Evolutionary conservation across 257 asterid species (phyloP).

Genomic region (Orobanche coerulescens): DNA sequence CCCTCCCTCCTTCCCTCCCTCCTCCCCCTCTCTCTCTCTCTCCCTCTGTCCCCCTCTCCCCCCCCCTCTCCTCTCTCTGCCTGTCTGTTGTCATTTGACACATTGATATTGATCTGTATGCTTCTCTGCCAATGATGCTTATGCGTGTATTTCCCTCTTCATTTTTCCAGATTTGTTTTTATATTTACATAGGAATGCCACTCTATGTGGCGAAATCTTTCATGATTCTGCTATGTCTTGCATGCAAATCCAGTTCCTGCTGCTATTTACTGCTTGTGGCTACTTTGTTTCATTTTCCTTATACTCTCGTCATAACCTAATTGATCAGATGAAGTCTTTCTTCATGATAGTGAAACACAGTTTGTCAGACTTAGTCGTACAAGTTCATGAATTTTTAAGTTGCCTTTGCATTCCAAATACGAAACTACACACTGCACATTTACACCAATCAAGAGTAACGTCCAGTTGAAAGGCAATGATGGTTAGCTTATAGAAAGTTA

Average conservation of each 20-base stretch:
- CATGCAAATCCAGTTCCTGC: not conserved
- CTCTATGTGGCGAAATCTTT: not conserved
- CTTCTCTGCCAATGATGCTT: not conserved
- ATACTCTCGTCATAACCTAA: not conserved
- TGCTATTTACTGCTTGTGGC: not conserved
- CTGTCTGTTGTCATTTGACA: not conserved
- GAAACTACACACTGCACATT: not conserved
- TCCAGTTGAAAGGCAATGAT: not conserved
- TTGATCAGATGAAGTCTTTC: not conserved
- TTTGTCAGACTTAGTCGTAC: not conserved
- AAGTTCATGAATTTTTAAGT: not conserved
- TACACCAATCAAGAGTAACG: not conserved
- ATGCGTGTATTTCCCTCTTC: not conserved
- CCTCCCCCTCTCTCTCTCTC: too few species aligned
- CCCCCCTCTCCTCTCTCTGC: not conserved
- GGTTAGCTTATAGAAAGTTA: not conserved
- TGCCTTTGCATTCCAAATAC: not conserved
- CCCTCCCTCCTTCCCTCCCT: too few species aligned
- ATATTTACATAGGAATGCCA: not conserved
- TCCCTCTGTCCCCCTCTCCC: too few species aligned
- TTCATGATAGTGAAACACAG: not conserved
- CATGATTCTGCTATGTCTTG: not conserved
- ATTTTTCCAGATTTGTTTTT: not conserved
- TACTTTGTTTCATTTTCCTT: not conserved
- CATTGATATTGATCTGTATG: slow-evolving; percentile 1